phyloP scores from a whole-genome alignment of 306 rosid genomes.

The Lathyrus oleraceus region DNA sequence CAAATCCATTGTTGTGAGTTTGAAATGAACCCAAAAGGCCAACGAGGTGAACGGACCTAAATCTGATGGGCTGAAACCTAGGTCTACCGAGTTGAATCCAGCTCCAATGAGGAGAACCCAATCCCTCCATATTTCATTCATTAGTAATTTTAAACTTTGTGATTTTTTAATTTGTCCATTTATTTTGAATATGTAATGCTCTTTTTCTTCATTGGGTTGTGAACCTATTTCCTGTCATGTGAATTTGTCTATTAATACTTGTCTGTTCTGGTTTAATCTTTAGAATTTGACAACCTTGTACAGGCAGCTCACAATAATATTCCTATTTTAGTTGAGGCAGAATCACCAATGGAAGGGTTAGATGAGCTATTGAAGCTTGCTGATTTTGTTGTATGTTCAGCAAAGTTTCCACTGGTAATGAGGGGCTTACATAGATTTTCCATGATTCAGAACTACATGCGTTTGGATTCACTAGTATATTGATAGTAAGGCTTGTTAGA shows the following conservation, averaged over 20 bases:
- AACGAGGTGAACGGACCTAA: background rate
- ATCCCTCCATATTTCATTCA: background rate
- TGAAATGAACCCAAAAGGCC: background rate
- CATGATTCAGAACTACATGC: slow-evolving; percentile 23
- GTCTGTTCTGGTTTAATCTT: slow-evolving; percentile 11
- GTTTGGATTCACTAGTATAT: slow-evolving; percentile 5
- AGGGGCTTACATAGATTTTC: slow-evolving; percentile 31
- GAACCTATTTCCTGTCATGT: background rate
- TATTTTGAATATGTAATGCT: background rate
- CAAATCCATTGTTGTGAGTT: background rate
- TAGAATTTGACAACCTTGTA: background rate
- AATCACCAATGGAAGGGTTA: slow-evolving; percentile 75
- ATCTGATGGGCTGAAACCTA: slow-evolving; percentile 6
- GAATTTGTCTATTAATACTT: background rate
- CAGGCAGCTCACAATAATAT: slow-evolving; percentile 72
- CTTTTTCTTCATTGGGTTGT: background rate
- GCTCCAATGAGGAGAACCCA: background rate
- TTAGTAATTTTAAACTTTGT: background rate
- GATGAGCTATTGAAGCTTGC: slow-evolving; percentile 72
- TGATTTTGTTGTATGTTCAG: slow-evolving; percentile 73
- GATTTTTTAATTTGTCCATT: too few relatives aligned
- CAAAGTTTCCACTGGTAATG: slow-evolving; percentile 72
- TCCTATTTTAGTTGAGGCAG: slow-evolving; percentile 82
- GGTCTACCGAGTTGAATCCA: background rate
- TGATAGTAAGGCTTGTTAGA: background rate